A percentile compares a stretch with the other conserved stretches of the same genome.
phyloP scores from a whole-genome alignment of 805 yeast species.

The Ogataea ramenticola region DNA sequence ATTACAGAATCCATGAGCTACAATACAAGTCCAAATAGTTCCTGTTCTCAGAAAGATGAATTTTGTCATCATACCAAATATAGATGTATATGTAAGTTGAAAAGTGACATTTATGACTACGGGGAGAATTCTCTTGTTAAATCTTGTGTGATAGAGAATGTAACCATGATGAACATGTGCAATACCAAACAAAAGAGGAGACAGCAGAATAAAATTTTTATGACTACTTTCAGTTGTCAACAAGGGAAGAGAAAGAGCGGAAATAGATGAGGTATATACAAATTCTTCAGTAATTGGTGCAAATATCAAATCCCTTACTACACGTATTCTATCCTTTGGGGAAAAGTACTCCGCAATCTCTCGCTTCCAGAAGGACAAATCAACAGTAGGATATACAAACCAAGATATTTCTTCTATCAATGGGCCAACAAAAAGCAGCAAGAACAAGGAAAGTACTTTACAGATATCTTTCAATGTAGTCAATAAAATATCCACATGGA shows the following conservation, averaged over 20 bases:
- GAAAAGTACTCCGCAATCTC: slow-evolving; percentile 4
- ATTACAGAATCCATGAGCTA: slow-evolving; percentile 64
- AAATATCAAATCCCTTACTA: slow-evolving; percentile 49
- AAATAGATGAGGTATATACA: slow-evolving; percentile 48
- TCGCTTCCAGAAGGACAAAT: background rate
- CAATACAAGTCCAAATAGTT: slow-evolving; percentile 48
- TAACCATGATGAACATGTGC: slow-evolving; percentile 77
- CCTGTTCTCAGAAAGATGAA: slow-evolving; percentile 44
- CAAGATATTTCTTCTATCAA: slow-evolving; percentile 27
- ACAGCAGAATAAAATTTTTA: slow-evolving; percentile 26
- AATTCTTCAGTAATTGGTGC: slow-evolving; percentile 81
- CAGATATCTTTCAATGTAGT: background rate
- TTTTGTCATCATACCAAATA: slow-evolving; percentile 66
- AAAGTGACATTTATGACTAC: slow-evolving; percentile 15
- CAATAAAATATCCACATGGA: background rate
- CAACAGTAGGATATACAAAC: slow-evolving; percentile 4
- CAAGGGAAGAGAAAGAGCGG: slow-evolving; percentile 25
- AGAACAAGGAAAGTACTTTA: slow-evolving; percentile 24
- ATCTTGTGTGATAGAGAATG: slow-evolving; percentile 30
- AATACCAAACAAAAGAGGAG: slow-evolving; percentile 65
- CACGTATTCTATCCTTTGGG: slow-evolving; percentile 19
- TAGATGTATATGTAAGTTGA: slow-evolving; percentile 58
- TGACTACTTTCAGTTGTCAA: too few relatives aligned
- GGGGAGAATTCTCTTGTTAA: slow-evolving; percentile 25
- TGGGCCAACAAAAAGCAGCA: slow-evolving; percentile 43